Base-by-base conservation (phyloP, 768 basidiomycete species). In the Tricholoma furcatifolium region DNA sequence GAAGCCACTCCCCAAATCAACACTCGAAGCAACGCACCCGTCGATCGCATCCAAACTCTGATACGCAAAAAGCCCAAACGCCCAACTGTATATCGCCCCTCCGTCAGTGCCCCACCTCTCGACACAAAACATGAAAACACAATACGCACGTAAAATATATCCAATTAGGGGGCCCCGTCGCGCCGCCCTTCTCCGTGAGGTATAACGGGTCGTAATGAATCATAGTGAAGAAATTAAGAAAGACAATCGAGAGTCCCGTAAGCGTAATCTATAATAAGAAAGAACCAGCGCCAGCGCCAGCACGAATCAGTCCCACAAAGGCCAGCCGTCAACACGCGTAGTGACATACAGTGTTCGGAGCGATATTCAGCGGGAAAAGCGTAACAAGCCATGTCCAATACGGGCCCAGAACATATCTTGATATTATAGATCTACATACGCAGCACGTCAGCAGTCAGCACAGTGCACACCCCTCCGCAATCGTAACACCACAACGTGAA, bases 311-410 rank as follows among this genome's bases (percentile, higher is more conserved):
- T 10, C 20, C n/a, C 17, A 23, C 8, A 8, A 2, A 24, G 34
- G n/a, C n/a, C n/a, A n/a, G n/a, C n/a, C n/a, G 43, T 21, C 10
- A 51, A 36, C 20, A 1, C 7, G 74, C 87, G 51, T 7, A n/a
- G n/a, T n/a, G n/a, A 27, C 27, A 27, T 62, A 95, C 94, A 10
- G 87, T 87, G 67, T 98, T 98, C 1, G 94, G 94, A 0, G 94
- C 94, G 6, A 98, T 75, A 41, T 76, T 84, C 41, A 79, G 74
- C 2, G 94, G 94, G 84, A 91, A 95, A 21, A 94, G 76, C 4
- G 83, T 93, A 50, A 96, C 89, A 56, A 96, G 83, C 89, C 89
- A 90, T 31, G 77, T 91, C 93, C 94, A 97, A 70, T 87, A 96
- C 2, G 89, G 90, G 40, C 84, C 81, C 48, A 98, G 74, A 20